These are phyloP conservation scores for Centrapalus pauciflorus DNA, from an alignment of 129 eudicot species.

Conservation along the genomic window DNA sequence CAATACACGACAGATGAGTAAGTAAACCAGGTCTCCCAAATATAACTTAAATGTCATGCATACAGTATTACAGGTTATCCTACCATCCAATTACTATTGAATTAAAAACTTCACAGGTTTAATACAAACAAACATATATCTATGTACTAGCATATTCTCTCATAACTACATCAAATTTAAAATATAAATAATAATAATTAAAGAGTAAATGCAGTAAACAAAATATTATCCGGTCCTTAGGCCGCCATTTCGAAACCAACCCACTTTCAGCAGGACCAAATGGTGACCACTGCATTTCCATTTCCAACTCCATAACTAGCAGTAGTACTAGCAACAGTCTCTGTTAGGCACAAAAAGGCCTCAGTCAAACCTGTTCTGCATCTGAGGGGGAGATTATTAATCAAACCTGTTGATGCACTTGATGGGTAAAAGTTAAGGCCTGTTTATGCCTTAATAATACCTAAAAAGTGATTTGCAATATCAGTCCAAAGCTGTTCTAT, in stretches of 20 bases:
- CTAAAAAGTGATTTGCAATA: too few species aligned
- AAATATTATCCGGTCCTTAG: slow-evolving; percentile 71
- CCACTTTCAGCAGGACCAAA: slow-evolving; percentile 83
- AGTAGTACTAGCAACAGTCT: slow-evolving; percentile 44
- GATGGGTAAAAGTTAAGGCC: too few species aligned
- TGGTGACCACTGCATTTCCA: slow-evolving; percentile 33
- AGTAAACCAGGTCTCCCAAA: not conserved
- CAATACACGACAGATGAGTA: not conserved
- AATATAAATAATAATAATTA: not conserved
- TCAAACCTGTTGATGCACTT: too few species aligned
- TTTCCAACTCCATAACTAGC: slow-evolving; percentile 30
- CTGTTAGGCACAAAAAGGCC: too few species aligned
- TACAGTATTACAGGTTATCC: slow-evolving; percentile 1
- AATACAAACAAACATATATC: not conserved
- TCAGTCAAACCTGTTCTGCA: too few species aligned
- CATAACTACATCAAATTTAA: not conserved
- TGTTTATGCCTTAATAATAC: too few species aligned
- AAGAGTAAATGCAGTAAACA: not conserved
- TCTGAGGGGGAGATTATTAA: too few species aligned
- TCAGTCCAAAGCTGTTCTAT: too few species aligned
- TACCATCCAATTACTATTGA: slow-evolving; percentile 14
- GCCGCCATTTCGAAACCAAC: slow-evolving; percentile 89
- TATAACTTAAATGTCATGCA: not conserved
- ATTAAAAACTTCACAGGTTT: not conserved
- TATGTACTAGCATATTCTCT: not conserved